phyloP scores from a whole-genome alignment of 2,329 filamentous ascomycete genomes.

The Teratosphaeria destructans region DNA sequence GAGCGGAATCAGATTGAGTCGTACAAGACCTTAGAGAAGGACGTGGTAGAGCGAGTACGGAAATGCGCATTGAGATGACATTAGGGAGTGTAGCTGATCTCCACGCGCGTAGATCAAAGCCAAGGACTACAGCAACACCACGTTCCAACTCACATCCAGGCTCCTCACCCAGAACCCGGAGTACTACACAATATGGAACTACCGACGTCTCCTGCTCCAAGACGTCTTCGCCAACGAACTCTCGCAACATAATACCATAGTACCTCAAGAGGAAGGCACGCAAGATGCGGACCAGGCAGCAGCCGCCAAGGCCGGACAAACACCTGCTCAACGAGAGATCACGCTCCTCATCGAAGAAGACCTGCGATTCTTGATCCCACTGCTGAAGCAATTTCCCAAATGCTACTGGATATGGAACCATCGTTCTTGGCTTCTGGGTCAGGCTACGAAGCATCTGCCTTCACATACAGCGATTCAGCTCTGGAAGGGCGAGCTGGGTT shows the following conservation, averaged over 20 bases:
- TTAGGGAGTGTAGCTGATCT: not conserved
- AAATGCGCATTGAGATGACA: not conserved
- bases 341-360: conserved; percentile 58
- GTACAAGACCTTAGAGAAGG: conserved; percentile 57
- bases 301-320: conserved; percentile 17
- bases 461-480: conserved; percentile 47
- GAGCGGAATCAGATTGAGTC: conserved; percentile 66
- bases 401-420: conserved; percentile 99
- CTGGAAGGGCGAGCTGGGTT: conserved; percentile 74
- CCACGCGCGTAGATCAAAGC: conserved; percentile 30
- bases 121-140: conserved; percentile 42
- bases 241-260: not conserved
- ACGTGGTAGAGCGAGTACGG: conserved; percentile 54
- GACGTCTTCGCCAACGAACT: conserved; percentile 43
- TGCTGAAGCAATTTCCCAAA: conserved; percentile 80
- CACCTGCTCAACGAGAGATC: conserved; percentile 26
- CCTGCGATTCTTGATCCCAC: conserved; percentile 69
- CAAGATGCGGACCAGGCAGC: conserved; percentile 8
- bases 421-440: conserved; percentile 70
- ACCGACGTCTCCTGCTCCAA: conserved; percentile 62
- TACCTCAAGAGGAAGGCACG: not conserved
- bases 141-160: conserved; percentile 59
- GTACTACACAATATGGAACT: conserved; percentile 88
- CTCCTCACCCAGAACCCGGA: conserved; percentile 71
- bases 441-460: conserved; percentile 57